Evolutionary conservation across 2,329 filamentous ascomycete genomes (phyloP).

Genomic region (Xylaria sp.): DNA sequence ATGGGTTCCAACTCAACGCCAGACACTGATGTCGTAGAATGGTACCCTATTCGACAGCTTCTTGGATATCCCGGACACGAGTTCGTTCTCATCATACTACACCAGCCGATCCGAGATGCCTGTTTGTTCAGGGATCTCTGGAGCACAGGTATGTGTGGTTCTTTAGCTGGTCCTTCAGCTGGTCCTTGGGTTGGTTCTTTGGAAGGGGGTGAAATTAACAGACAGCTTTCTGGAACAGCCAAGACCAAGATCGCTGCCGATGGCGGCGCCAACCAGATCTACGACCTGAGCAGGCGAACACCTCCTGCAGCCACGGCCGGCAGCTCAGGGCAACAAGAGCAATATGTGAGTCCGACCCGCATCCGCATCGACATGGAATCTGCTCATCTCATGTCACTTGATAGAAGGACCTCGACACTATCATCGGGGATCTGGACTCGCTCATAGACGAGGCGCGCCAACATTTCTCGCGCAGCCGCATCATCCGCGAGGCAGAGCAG

Average conservation of each 20-base stretch:
- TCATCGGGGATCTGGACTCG: constrained; percentile 94
- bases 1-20: constrained; percentile 28
- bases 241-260: constrained; percentile 82
- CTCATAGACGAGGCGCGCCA: constrained; percentile 67
- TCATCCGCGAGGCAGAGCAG: constrained; percentile 81
- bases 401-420: constrained; percentile 71
- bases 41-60: constrained; percentile 50
- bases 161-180: background rate
- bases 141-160: constrained; percentile 41
- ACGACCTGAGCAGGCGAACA: constrained; percentile 50
- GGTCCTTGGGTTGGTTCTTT: background rate
- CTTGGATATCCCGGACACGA: constrained; percentile 45
- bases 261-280: constrained; percentile 85
- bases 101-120: constrained; percentile 63
- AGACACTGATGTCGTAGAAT: constrained; percentile 40
- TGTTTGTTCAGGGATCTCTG: constrained; percentile 45
- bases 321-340: background rate
- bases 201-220: too few relatives aligned
- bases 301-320: constrained; percentile 3
- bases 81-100: constrained; percentile 67
- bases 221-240: constrained; percentile 58
- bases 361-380: background rate
- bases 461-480: constrained; percentile 72
- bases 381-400: constrained; percentile 6
- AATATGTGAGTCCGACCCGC: constrained; percentile 21